Base-by-base conservation (phyloP, 495 filamentous ascomycete genomes). In the Penicillium cosmopolitanum region DNA sequence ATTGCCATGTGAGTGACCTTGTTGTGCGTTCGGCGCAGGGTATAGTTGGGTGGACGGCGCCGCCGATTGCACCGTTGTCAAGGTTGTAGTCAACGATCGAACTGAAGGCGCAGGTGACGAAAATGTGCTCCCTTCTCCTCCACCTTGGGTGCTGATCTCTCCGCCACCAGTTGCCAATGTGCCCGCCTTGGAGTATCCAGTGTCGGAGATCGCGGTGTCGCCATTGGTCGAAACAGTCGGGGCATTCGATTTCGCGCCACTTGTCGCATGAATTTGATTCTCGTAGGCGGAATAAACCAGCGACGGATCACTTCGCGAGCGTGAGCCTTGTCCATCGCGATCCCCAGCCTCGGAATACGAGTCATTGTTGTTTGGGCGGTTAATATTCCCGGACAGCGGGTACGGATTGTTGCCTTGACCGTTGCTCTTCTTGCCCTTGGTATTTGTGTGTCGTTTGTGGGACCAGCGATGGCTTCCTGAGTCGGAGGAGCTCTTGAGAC, bases 61-160 rank as follows among this genome's bases (percentile, higher is more conserved):
- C 33, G 87, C 79, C 4, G 95, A 98, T 71, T 98, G 95, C 50
- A 98, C 94, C 0, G 95, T 98, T 1, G 95, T 98, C 51, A 98
- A 82, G 4, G 95, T 98, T 0, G 95, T 98, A 1, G 95, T 92
- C 50, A 98, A 80, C 1, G 93, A 97, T 53, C 89, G 91, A 25
- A 95, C 87, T 5, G 93, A 97, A 4, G 93, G 93, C 10, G 91
- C 89, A 5, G 94, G 95, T 0, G 95, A 97, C 7, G 93, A 97
- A 71, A 97, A 98, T 9, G 90, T 95, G 82, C 91, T 93, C 65
- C 83, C 82, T 64, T 79, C 91, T 16, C 88, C 89, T 53, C 90
- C 92, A 47, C 85, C 82, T 43, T 81, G 83, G 4, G 85, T 85
- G 56, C 88, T 87, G 46, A 89, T 63, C 9, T 82, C 86, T 55